Conservation (phyloP, 495 filamentous ascomycete species). For the Annulohypoxylon bovei region DNA sequence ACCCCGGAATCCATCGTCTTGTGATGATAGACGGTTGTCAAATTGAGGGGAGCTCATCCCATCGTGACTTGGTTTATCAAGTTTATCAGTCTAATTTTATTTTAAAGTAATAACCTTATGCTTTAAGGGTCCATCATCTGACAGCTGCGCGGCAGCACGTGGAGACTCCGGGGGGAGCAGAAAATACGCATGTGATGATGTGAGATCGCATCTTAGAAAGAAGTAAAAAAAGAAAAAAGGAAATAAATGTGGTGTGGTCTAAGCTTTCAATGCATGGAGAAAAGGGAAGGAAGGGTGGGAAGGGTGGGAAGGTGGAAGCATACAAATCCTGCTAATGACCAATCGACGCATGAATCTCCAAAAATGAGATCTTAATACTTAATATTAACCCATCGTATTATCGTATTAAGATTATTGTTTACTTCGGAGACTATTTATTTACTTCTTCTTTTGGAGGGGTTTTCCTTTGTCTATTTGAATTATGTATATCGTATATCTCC, state of each 20-base stretch:
- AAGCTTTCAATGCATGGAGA: slow-evolving; percentile 12
- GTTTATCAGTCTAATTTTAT: slow-evolving; percentile 23
- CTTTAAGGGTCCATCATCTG: slow-evolving; percentile 23
- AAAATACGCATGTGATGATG: slow-evolving; percentile 32
- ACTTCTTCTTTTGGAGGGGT: slow-evolving; percentile 26
- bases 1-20: slow-evolving; percentile 25
- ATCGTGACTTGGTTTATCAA: slow-evolving; percentile 16
- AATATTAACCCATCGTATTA: slow-evolving; percentile 40
- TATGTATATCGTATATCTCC: slow-evolving; percentile 14
- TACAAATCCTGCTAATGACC: slow-evolving; percentile 3
- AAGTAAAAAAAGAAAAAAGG: slow-evolving; percentile 13
- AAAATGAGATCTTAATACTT: slow-evolving; percentile 40
- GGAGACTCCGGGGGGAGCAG: slow-evolving; percentile 3
- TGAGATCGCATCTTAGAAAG: slow-evolving; percentile 23
- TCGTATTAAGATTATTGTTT: slow-evolving; percentile 45
- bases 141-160: slow-evolving; percentile 31
- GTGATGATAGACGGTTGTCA: slow-evolving; percentile 18
- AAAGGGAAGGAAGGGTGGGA: slow-evolving; percentile 5
- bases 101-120: slow-evolving; percentile 28
- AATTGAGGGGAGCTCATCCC: slow-evolving; percentile 14
- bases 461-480: background rate
- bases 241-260: slow-evolving; percentile 17
- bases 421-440: slow-evolving; percentile 37
- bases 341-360: slow-evolving; percentile 37
- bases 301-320: slow-evolving; percentile 4